Evolutionary conservation across 129 eudicot genomes (phyloP).

Genomic region (Sambucus nigra): DNA sequence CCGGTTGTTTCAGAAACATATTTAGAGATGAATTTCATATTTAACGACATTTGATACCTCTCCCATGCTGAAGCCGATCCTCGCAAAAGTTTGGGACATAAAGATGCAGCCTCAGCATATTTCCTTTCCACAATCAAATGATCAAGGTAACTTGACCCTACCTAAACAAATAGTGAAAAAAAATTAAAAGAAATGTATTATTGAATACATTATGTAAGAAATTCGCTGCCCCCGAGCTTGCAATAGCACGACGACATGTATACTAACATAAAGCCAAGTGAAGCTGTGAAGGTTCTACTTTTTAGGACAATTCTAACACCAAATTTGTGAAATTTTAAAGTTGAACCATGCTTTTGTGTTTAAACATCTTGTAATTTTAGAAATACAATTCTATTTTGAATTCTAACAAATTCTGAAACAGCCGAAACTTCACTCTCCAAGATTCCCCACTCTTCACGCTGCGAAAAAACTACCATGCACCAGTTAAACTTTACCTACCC

Average conservation of each 20-base stretch:
- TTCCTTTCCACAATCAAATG: conserved; percentile 93
- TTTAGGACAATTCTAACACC: no score
- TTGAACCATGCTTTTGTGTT: no score
- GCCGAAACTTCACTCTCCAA: no score
- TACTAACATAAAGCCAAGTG: no score
- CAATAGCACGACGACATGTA: neutral
- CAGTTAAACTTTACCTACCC: no score
- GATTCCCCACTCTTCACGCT: no score
- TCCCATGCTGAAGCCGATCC: conserved; percentile 99
- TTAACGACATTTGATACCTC: conserved; percentile 35
- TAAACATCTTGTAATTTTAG: no score
- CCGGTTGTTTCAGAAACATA: conserved; percentile 7
- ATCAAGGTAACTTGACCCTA: conserved; percentile 87
- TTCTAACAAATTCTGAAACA: no score
- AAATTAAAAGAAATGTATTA: neutral
- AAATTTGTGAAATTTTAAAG: no score
- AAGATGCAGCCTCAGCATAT: conserved; percentile 95
- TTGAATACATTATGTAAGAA: neutral
- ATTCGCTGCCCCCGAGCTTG: neutral
- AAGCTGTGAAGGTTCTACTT: no score
- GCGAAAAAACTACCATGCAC: no score
- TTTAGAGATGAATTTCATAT: neutral
- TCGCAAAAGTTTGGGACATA: conserved; percentile 86
- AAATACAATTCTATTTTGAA: no score
- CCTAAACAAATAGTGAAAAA: conserved; percentile 32